Conservation (phyloP, 345 rosid genomes). For the Draba incana region DNA sequence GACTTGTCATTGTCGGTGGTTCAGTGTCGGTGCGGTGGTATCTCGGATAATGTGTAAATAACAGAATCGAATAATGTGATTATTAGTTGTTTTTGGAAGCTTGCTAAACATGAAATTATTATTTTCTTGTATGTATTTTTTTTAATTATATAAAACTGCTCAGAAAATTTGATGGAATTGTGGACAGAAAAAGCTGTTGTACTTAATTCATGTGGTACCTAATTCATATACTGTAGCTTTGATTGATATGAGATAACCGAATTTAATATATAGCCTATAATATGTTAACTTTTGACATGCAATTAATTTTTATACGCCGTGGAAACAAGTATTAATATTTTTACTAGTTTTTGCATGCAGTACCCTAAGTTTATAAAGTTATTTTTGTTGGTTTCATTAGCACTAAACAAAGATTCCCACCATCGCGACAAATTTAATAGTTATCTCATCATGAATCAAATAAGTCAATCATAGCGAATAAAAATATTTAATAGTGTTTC, state of each 20-base stretch:
- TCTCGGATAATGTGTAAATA: constrained; percentile 20
- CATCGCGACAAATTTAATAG: not conserved
- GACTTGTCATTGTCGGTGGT: constrained; percentile 28
- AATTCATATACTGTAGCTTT: not conserved
- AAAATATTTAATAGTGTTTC: not conserved
- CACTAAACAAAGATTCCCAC: not conserved
- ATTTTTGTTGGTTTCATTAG: not conserved
- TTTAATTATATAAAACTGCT: not conserved
- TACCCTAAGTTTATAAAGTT: not conserved
- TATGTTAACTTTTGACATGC: not conserved
- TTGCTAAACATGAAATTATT: not conserved
- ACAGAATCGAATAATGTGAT: constrained; percentile 8
- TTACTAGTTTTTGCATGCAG: not conserved
- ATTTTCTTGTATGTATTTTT: not conserved
- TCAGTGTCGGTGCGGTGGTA: constrained; percentile 36
- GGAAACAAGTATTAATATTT: not conserved
- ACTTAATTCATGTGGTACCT: constrained; percentile 23
- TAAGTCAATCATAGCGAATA: constrained; percentile 24
- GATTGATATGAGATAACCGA: not conserved
- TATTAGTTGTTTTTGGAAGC: constrained; percentile 19
- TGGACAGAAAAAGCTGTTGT: constrained; percentile 15
- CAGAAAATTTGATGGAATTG: constrained; percentile 5
- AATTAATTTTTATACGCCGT: not conserved
- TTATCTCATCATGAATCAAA: constrained; percentile 2
- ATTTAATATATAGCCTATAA: not conserved